phyloP scores from a whole-genome alignment of 1,284 basidiomycete species.

The Kwoniella shivajii region DNA sequence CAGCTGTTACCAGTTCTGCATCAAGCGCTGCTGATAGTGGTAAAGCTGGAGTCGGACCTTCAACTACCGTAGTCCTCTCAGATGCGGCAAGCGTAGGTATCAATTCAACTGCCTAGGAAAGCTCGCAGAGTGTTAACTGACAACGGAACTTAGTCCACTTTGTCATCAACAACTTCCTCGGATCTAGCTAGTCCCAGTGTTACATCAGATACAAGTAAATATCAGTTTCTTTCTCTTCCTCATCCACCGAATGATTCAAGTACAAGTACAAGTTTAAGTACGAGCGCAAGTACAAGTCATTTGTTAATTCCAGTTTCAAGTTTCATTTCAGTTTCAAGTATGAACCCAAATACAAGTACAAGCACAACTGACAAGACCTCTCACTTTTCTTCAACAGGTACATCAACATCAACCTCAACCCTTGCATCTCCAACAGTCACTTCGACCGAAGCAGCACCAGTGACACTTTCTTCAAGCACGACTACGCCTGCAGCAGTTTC shows the following conservation, averaged over 20 bases:
- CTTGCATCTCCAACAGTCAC: conserved; percentile 7
- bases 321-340: background rate
- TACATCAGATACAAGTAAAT: conserved; percentile 1
- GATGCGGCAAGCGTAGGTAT: conserved; percentile 1
- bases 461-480: conserved; percentile 6
- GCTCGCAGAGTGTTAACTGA: background rate
- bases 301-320: background rate
- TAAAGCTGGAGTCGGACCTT: conserved; percentile 3
- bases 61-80: background rate
- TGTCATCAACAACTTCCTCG: background rate
- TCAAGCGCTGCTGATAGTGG: conserved; percentile 5
- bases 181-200: background rate
- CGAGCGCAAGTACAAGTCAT: background rate
- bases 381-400: background rate
- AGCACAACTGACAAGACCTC: background rate
- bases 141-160: background rate
- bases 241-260: background rate
- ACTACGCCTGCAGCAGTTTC: background rate
- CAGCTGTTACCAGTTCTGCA: conserved; percentile 7
- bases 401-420: conserved; percentile 6
- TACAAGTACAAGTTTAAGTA: background rate
- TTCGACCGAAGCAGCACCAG: conserved; percentile 3
- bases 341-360: background rate
- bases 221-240: background rate
- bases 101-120: too few relatives aligned